Percentiles rank a stretch among this genome's conserved stretches.
Evolutionary conservation across 495 filamentous ascomycete species (phyloP).

Genomic region (Neurospora sublineolata): DNA sequence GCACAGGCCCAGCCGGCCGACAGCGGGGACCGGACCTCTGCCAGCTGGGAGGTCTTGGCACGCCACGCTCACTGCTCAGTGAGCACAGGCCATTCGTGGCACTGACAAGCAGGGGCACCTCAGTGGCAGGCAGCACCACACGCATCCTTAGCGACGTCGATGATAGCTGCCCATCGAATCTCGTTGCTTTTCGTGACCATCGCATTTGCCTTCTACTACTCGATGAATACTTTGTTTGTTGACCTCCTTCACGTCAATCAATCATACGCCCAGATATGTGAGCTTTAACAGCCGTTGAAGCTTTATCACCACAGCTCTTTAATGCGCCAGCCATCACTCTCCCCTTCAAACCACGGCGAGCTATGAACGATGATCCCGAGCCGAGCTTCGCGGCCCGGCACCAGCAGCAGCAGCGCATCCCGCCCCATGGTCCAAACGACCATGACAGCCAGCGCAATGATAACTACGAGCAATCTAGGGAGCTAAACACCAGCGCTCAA

Average conservation of each 20-base stretch:
- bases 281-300: neutral
- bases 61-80: neutral
- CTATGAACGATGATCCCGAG: slow-evolving; percentile 58
- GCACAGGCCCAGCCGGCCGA: neutral
- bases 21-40: neutral
- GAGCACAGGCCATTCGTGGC: neutral
- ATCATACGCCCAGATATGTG: neutral
- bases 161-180: neutral
- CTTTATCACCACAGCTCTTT: neutral
- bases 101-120: neutral
- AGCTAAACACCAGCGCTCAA: slow-evolving; percentile 5
- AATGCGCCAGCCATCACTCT: neutral
- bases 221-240: neutral
- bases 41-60: neutral
- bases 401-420: slow-evolving; percentile 21
- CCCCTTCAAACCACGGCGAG: slow-evolving; percentile 24
- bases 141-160: neutral
- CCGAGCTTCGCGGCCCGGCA: slow-evolving; percentile 42
- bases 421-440: slow-evolving; percentile 7
- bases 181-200: neutral
- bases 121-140: neutral
- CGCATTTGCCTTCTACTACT: neutral
- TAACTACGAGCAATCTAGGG: slow-evolving; percentile 11
- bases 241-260: neutral
- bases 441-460: slow-evolving; percentile 13